Base-by-base conservation (phyloP, 331 rosid genomes). In the Phaseolus coccineus region DNA sequence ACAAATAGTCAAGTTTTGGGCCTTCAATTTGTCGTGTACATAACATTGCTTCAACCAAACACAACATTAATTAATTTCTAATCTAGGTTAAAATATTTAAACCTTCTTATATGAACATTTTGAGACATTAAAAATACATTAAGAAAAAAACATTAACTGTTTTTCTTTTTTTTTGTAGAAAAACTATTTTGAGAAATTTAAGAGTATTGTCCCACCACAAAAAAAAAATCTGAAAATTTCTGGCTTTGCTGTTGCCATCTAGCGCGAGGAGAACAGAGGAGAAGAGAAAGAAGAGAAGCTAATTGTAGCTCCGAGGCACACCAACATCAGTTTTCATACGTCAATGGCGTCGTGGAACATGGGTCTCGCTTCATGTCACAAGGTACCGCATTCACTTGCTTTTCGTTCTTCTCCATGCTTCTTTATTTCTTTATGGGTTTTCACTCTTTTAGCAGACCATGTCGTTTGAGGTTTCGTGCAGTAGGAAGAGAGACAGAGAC, bases 401-500 rank as follows among this genome's bases (percentile, higher is more conserved):
- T 46, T 40, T 55, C 31, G 15, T 19, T 19, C 6, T 15, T 64
- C 57, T 58, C 12, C 79, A 14, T 24, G 4, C 4, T 22, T 67
- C 47, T 42, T 15, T 15, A 6, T 16, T 31, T 62, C 5, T 30
- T 61, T 28, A 61, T 31, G 5, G 69, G 5, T 33, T 63, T 64
- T 65, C 50, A n/a, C 19, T 27, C 6, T 50, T 69, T 61, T 73
- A 13, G 70, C 84, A 89, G 94, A 80, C 80, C 51, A 72, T 58
- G 80, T 24, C 76, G 40, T 76, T 87, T 73, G 91, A 87, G 87
- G 81, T 94, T 48, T 64, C 44, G 14, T 91, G 98, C 88, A 90
- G 73, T n/a, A 62, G 94, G 84, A 94, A 88, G 90, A 92, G 87
- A 84, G 97, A 91, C 79, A 93, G 78, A 84, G 81, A 91, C 72